Evolutionary conservation across 1,139 yeast species (phyloP), one percentile per base, ranked within the genome.

Genomic region (Suzukiozyma palmioleophila): DNA sequence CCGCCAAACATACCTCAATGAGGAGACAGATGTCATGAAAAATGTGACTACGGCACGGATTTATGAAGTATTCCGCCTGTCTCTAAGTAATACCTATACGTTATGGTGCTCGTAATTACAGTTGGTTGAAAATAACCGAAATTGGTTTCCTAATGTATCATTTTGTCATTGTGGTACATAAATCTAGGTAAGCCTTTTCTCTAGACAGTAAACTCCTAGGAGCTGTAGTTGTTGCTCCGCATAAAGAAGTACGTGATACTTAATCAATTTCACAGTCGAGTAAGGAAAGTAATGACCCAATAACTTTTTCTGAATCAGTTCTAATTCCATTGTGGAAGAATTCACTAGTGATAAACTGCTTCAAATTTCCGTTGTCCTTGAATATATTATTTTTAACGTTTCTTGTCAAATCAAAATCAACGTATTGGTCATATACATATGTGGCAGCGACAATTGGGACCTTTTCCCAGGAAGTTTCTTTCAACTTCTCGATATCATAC

Each of bases 311-410:
- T 1, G 79, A 64, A 41, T 68, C 64, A 1, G 66, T 66, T 27
- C 77, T 55, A 13, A 75, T 44, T 1, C 82, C 83, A 45, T 73
- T 68, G 49, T 77, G 83, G 55, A 77, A 74, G 40, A 58, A 69
- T 43, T 76, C 79, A 48, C 71, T 73, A 18, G 79, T 71, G 11
- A 75, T 61, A 47, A 60, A 69, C 39, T 64, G 69, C 49, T 66
- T 61, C 46, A 67, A 57, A 45, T 64, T 70, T 3, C 63, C 71
- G 33, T 53, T 51, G 6, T 56, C 57, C 12, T 56, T 49, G 51
- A 62, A 71, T 26, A 53, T 53, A 3, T 49, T 47, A 15, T 56
- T 46, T 42, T 69, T 57, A 38, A 68, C 67, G 44, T 50, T 46
- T 52, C 61, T 60, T n/a, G 67, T 55, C 21, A 73, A 44, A 24